A percentile compares a stretch with the other conserved stretches of the same genome.
These are phyloP conservation scores for Metschnikowia rubicola DNA, from an alignment of 805 yeast genomes.

Conservation along the genomic window DNA sequence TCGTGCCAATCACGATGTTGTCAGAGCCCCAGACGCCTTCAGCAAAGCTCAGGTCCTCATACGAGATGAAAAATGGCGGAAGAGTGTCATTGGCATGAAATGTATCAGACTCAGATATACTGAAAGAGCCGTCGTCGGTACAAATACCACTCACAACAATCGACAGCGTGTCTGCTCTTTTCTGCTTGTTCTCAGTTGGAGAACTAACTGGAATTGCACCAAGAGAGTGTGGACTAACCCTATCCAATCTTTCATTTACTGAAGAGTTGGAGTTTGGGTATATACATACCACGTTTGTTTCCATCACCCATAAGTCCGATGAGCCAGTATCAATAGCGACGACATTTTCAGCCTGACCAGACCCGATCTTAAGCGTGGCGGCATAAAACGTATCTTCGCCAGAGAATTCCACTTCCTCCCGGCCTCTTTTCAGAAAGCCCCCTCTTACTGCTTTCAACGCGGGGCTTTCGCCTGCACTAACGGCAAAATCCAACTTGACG, in stretches of 20 bases:
- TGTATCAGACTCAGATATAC: constrained; percentile 34
- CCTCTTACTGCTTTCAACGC: too few species aligned
- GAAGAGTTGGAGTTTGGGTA: not conserved
- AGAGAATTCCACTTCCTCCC: too few species aligned
- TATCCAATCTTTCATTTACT: not conserved
- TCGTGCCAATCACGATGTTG: constrained; percentile 47
- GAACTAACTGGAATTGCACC: too few species aligned
- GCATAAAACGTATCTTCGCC: constrained; percentile 7
- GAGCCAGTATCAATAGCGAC: constrained; percentile 43
- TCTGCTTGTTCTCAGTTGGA: not conserved
- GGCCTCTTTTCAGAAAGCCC: too few species aligned
- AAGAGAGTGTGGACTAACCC: not conserved
- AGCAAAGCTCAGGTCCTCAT: constrained; percentile 49
- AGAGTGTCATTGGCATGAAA: constrained; percentile 40
- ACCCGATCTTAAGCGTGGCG: constrained; percentile 10
- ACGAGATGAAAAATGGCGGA: constrained; percentile 38
- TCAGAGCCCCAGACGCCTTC: constrained; percentile 60
- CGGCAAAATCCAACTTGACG: too few species aligned
- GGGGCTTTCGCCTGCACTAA: too few species aligned
- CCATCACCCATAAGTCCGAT: constrained; percentile 42
- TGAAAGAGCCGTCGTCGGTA: constrained; percentile 46
- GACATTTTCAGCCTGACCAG: constrained; percentile 15
- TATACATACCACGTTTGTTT: constrained; percentile 5
- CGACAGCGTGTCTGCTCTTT: not conserved
- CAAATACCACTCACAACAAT: constrained; percentile 23